Base-by-base conservation (phyloP, 1,284 basidiomycete species). In the Sparassis latifolia region DNA sequence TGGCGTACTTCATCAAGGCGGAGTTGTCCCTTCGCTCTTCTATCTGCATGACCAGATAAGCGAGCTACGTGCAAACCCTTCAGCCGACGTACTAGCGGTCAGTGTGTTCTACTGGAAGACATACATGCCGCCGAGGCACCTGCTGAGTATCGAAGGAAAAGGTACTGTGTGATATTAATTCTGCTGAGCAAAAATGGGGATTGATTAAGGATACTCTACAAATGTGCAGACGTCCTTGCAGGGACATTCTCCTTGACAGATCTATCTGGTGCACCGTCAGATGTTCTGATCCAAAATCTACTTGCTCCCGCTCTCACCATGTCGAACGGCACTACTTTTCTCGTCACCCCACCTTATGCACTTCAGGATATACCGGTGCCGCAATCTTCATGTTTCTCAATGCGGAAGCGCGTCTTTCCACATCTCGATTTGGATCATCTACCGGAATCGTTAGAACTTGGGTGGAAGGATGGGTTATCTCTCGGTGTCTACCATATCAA, bases 341-440 rank as follows among this genome's bases (percentile, higher is more conserved):
- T 73, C 4, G 67, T 69, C 31, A 60, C 67, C 0, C 66, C 71
- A 1, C 50, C 64, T 28, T 53, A 60, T 44, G 54, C 68, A 43
- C 53, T 56, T 2, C 31, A 20, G 20, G 20, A 20, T 20, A 20
- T 20, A 20, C 20, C 20, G 20, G 54, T 56, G 3, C 31, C 20
- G 20, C 20, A 20, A 20, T 20, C 20, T 20, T 20, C 20, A 20
- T 71, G 62, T 49, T 56, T 64, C 31, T 9, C 47, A 5, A 42
- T 60, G 28, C 43, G 49, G 29, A 43, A 52, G 44, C 55, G 58
- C 42, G 54, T 71, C 37, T 70, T 62, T 46, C 66, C 68, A 4
- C 71, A 72, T 49, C 66, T 74, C 4, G 68, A 69, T 52, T 44
- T 74, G 38, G 70, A 72, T 53, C 67, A 71, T 44, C 51, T 74